A percentile compares a stretch with the other conserved stretches of the same genome.
Conservation (phyloP, 371 early-diverging fungal genomes). For the Enterospora canceri region DNA sequence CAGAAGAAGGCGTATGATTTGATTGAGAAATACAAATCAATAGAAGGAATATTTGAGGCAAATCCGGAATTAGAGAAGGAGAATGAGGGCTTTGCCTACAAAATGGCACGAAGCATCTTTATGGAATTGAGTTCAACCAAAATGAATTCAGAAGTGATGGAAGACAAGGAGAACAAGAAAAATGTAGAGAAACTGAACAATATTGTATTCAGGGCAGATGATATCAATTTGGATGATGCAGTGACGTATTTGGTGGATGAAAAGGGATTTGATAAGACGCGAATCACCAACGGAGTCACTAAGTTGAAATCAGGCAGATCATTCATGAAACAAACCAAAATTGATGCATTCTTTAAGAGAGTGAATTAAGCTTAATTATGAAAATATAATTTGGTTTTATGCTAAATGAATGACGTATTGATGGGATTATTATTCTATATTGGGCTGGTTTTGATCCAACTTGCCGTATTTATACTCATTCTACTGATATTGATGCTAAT, state of each 20-base stretch:
- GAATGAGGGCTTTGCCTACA: conserved; percentile 70
- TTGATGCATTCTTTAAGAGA: conserved; percentile 38
- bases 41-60: conserved; percentile 64
- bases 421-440: not conserved
- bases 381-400: not conserved
- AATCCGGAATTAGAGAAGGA: conserved; percentile 60
- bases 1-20: conserved; percentile 69
- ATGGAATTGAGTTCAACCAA: conserved; percentile 64
- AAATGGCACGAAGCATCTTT: conserved; percentile 79
- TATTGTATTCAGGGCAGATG: not conserved
- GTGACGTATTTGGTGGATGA: conserved; percentile 75
- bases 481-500: not conserved
- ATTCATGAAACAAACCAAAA: conserved; percentile 20
- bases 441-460: not conserved
- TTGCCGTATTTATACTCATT: not conserved
- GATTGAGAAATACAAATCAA: conserved; percentile 70
- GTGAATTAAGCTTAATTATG: not conserved
- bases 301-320: conserved; percentile 13
- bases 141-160: conserved; percentile 60
- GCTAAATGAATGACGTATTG: not conserved
- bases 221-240: conserved; percentile 63
- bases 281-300: conserved; percentile 68
- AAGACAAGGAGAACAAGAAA: conserved; percentile 61
- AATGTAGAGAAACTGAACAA: conserved; percentile 62
- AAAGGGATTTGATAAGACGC: conserved; percentile 84